Conservation (phyloP, 441 rosid species). For the Pelargonium fulgidum region DNA sequence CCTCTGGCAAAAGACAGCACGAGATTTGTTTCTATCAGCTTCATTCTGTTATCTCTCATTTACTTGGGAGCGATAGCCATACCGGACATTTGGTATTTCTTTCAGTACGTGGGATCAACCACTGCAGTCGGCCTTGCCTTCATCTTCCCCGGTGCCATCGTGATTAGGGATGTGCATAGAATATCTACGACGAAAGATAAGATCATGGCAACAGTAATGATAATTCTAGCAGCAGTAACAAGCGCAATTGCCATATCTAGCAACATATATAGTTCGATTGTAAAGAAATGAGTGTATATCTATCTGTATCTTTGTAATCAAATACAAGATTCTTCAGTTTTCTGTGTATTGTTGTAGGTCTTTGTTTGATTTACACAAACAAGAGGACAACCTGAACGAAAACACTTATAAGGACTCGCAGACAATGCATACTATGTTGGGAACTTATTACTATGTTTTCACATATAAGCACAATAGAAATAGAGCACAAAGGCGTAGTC, state of each 20-base stretch:
- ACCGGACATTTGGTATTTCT: conserved; percentile 75
- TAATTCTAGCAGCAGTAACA: conserved; percentile 53
- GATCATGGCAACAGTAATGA: conserved; percentile 52
- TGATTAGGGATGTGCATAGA: conserved; percentile 60
- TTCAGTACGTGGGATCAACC: conserved; percentile 82
- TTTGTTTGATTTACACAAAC: too few relatives aligned
- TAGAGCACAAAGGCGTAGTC: conserved; percentile 50
- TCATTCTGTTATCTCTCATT: conserved; percentile 35
- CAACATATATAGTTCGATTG: conserved; percentile 34
- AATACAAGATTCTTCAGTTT: too few relatives aligned
- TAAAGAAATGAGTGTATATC: conserved; percentile 6
- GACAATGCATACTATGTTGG: too few relatives aligned
- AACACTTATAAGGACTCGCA: too few relatives aligned
- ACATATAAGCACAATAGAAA: not conserved
- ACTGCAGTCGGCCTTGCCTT: conserved; percentile 65
- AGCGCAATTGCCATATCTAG: conserved; percentile 66
- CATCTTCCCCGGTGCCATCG: conserved; percentile 77
- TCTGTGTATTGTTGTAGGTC: too few relatives aligned
- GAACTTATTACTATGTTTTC: too few relatives aligned
- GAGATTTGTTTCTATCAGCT: conserved; percentile 53
- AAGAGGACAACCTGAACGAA: too few relatives aligned
- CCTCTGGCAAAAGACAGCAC: conserved; percentile 36
- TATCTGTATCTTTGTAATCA: too few relatives aligned
- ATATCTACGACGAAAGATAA: conserved; percentile 54
- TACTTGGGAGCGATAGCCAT: conserved; percentile 56